These are phyloP conservation scores for Arthrinium puccinioides DNA, from an alignment of 2,329 filamentous ascomycete genomes.

Conservation along the genomic window DNA sequence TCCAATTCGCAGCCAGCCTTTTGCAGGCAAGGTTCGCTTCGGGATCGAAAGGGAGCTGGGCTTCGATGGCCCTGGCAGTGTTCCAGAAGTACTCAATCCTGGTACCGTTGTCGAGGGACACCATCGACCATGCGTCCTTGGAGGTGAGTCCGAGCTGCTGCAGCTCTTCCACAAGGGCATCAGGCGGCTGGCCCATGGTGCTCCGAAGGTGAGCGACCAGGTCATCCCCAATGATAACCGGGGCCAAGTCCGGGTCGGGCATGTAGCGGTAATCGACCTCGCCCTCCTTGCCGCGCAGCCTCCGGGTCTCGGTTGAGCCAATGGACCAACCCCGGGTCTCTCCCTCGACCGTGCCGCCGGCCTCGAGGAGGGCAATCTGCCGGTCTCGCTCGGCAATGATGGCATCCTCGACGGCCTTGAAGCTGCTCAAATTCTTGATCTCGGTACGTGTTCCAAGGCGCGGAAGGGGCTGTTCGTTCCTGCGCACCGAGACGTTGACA, in stretches of 20 bases:
- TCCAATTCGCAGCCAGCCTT: conserved; percentile 54
- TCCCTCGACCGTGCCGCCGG: conserved; percentile 66
- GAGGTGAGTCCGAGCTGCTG: conserved; percentile 55
- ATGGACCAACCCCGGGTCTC: conserved; percentile 93
- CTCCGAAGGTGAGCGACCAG: conserved; percentile 57
- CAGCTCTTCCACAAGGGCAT: conserved; percentile 59
- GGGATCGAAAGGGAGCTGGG: conserved; percentile 11
- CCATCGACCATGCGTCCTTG: conserved; percentile 78
- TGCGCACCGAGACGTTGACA: conserved; percentile 85
- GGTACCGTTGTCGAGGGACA: conserved; percentile 69
- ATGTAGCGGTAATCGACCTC: conserved; percentile 98
- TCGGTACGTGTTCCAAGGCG: conserved; percentile 79
- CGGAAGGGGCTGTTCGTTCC: conserved; percentile 33
- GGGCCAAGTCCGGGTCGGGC: conserved; percentile 87
- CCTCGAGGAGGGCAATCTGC: conserved; percentile 74
- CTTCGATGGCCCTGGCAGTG: not conserved
- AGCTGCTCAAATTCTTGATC: conserved; percentile 94
- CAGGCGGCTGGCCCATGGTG: conserved; percentile 65
- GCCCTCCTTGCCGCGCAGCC: conserved; percentile 85
- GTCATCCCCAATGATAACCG: conserved; percentile 66
- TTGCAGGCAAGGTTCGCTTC: conserved; percentile 26
- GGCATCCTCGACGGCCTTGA: conserved; percentile 92
- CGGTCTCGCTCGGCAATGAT: conserved; percentile 85
- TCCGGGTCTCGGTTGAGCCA: conserved; percentile 72
- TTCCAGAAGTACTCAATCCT: conserved; percentile 73